A percentile compares a stretch with the other conserved stretches of the same genome.
Conservation (phyloP, 371 early-diverging fungal genomes). For the Funneliformis caledonium region DNA sequence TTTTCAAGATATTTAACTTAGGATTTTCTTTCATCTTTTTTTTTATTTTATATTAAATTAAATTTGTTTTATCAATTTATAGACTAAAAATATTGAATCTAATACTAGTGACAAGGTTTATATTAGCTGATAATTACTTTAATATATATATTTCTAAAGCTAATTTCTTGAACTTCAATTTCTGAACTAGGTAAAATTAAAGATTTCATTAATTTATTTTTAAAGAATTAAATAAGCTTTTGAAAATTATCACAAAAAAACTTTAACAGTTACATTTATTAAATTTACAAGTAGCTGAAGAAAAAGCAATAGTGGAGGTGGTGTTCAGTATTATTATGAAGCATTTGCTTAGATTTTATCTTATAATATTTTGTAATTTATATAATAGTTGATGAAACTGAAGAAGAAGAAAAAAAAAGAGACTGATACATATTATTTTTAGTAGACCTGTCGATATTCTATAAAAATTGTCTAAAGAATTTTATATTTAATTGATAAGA, state of each 20-base stretch:
- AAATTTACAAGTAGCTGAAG: constrained; percentile 73
- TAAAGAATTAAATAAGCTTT: constrained; percentile 89
- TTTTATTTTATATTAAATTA: too few species aligned
- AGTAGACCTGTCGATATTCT: constrained; percentile 88
- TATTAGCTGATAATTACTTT: too few species aligned
- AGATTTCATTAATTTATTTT: constrained; percentile 42
- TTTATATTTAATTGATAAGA: constrained; percentile 67
- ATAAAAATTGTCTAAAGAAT: constrained; percentile 80
- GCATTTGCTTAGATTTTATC: not conserved
- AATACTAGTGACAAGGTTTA: too few species aligned
- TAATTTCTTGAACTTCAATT: too few species aligned
- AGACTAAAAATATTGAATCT: too few species aligned
- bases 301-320: constrained; percentile 53
- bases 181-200: too few species aligned
- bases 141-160: too few species aligned
- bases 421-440: constrained; percentile 82
- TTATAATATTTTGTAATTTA: too few species aligned
- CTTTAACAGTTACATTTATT: constrained; percentile 74
- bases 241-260: constrained; percentile 64
- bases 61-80: too few species aligned
- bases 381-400: too few species aligned
- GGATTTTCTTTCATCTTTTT: too few species aligned
- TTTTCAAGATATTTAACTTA: too few species aligned
- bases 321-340: constrained; percentile 1
- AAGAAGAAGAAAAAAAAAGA: constrained; percentile 60